Conservation (phyloP, 1,284 basidiomycete species). For the Irpex sp. region DNA sequence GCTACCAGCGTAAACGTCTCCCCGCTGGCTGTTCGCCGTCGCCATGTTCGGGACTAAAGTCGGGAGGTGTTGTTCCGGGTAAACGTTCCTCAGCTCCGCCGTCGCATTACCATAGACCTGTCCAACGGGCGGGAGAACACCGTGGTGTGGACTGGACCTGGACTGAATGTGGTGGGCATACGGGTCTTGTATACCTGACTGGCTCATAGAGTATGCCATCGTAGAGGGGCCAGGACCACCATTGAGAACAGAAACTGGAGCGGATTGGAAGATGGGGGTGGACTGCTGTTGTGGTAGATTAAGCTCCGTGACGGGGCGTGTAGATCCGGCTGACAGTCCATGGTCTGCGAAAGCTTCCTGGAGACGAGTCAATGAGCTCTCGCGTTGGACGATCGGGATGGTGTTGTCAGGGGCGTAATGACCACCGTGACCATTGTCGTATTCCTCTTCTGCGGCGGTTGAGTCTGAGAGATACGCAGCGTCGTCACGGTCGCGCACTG, state of each 20-base stretch:
- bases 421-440: conserved; percentile 6
- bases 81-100: conserved; percentile 8
- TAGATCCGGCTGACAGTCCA: conserved; percentile 10
- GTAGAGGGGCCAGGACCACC: too few species aligned
- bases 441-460: conserved; percentile 11
- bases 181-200: conserved; percentile 8
- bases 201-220: conserved; percentile 14
- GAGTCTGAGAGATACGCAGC: conserved; percentile 5
- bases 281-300: conserved; percentile 15
- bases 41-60: conserved; percentile 13
- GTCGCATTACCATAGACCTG: conserved; percentile 1
- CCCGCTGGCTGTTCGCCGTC: conserved; percentile 8
- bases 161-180: too few species aligned
- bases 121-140: not conserved
- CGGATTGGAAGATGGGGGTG: too few species aligned
- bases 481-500: not conserved
- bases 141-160: too few species aligned
- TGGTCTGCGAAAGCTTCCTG: conserved; percentile 26
- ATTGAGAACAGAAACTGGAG: too few species aligned
- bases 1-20: conserved; percentile 2
- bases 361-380: conserved; percentile 24
- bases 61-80: conserved; percentile 12
- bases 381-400: conserved; percentile 26
- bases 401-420: conserved; percentile 17
- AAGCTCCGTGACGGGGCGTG: conserved; percentile 21